Evolutionary conservation across 169 alveolate genomes (phyloP), one percentile per base, ranked within the genome.

Genomic region (Perkinsus marinus): DNA sequence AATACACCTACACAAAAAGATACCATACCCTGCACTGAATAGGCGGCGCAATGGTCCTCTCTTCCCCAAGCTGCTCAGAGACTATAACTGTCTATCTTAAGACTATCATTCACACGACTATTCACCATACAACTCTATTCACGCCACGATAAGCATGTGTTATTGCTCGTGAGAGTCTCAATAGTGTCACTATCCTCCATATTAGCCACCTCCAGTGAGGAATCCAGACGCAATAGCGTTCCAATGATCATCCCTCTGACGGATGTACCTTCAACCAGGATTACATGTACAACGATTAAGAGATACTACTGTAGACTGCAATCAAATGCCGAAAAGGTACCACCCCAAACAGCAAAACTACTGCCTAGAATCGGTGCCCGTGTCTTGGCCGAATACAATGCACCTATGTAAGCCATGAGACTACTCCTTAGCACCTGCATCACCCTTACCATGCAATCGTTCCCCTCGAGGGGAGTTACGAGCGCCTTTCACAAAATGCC

Each of bases 311-410:
- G 97, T 93, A 98, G 94, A 26, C 98, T 94, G 92, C 99, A 98
- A 95, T 98, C 99, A 92, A 95, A 97, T 39, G 98, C 93, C 90
- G 98, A 96, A 93, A 98, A 98, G 68, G 98, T 96, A 41, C 99
- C 99, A 19, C 99, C 99, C 99, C 99, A 98, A 93, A 98, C 97
- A 79, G 99, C 99, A 93, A 98, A 98, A 92, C 96, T 96, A 0
- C 93, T 98, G 39, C 99, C 99, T 19, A 98, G 96, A 79, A 97
- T 95, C 10, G 99, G 99, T 22, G 99, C 98, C 39, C 98, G 93
- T 68, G 96, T 94, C 90, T 98, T 96, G 17, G 98, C 99, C 94
- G 97, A 96, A 90, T 96, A 96, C 92, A 98, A 93, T n/a, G 99
- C 99, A 41, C 97, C 97, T 90, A 97, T n/a, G n/a, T n/a, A n/a